Evolutionary conservation across 805 yeast species (phyloP), one percentile per base, ranked within the genome.

Genomic region (Candida methanosorbosa): DNA sequence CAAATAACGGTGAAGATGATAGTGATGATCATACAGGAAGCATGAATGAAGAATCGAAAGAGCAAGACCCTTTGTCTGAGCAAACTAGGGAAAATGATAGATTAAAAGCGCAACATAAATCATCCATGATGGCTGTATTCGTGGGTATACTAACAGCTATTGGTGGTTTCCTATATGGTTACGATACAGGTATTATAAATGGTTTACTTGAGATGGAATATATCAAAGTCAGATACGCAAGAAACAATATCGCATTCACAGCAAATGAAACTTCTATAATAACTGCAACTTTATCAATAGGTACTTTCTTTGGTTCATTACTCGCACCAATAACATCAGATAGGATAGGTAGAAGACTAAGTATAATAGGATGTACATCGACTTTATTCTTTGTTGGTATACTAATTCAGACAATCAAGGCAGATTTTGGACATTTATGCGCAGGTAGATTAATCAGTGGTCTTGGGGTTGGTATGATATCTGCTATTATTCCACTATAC

Each of bases 81-180:
- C n/a, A n/a, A n/a, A 17, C 13, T 14, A 20, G 25, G 11, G n/a
- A 19, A 4, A 26, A 9, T 19, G 22, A 23, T 34, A 33, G 21
- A 27, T 12, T 14, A 17, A 33, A 22, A 28, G 23, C 11, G n/a
- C 24, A 26, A 31, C 17, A 30, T 18, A 25, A 46, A 45, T 74
- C 85, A 0, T 66, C 78, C 3, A 57, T 66, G 30, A 75, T 79
- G 68, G 85, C 94, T 4, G 55, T 82, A 23, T 60, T 71, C 8
- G 88, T 86, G 4, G 95, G 94, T 38, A 51, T 74, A 17, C 78
- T 85, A 39, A 90, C 92, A 9, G 94, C 95, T 12, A 71, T 83
- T n/a, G 95, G 95, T 19, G 96, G 95, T 0, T 82, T 86, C 52
- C 62, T 86, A 28, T 86, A 81, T 52, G 95, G 95, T 2, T 87